Evolutionary conservation across 768 basidiomycete genomes (phyloP), one percentile per base, ranked within the genome.

Genomic region (Clitopilus passeckerianus): DNA sequence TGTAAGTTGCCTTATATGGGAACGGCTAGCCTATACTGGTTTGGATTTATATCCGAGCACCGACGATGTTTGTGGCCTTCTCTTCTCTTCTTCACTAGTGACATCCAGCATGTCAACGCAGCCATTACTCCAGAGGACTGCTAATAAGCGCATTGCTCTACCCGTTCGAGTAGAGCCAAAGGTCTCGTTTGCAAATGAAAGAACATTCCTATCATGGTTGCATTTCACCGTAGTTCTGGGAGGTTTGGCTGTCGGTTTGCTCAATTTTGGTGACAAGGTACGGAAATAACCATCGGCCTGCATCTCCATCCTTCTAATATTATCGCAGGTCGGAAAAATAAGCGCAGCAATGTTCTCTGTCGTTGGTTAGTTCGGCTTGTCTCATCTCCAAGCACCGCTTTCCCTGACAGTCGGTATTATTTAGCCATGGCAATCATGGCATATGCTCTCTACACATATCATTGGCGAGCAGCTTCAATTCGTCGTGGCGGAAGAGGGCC

Each of bases 221-320:
- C 95, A 97, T 74, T 98, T 97, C 72, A 95, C 95, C 41, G 94
- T 98, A 74, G 93, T 99, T 59, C 86, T 99, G 7, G 95, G 96
- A 27, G 97, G 97, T 59, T 83, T 99, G 52, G 91, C 95, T 1
- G 95, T 98, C 14, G 97, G 97, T 10, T 75, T 99, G 59, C 80
- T 99, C 66, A 99, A 99, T 74, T 99, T 99, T 78, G 97, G 97
- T 61, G 97, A 98, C 73, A 92, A 92, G 77, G 94, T 89, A 60
- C 60, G 67, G n/a, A 53, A 60, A 55, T 23, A n/a, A 30, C 56
- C 63, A 55, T 60, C 55, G 22, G 46, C 20, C 9, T 30, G 44
- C 35, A 15, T 20, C 15, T 50, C 44, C 20, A 7, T 44, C 16
- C 16, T 58, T 33, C n/a, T 57, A 7, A 50, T 3, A 12, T 33